Evolutionary conservation across 495 filamentous ascomycete genomes (phyloP).

Genomic region (Pyronema omphalodes): DNA sequence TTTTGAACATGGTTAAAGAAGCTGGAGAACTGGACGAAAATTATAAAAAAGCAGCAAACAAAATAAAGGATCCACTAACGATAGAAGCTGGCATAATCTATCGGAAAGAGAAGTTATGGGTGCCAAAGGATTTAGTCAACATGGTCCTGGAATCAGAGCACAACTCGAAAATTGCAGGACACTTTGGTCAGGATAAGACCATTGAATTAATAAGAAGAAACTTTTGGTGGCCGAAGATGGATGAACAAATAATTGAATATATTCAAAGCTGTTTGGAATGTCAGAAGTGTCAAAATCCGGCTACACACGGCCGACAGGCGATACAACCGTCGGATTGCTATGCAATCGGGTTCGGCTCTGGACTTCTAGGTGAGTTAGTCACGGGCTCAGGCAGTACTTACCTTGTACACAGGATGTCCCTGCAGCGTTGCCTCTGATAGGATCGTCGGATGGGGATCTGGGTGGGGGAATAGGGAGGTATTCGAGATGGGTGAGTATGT

Average conservation of each 20-base stretch:
- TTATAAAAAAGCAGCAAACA: background rate
- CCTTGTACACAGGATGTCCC: too few species aligned
- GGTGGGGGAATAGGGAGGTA: too few species aligned
- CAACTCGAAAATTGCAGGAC: conserved; percentile 1
- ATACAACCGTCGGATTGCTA: too few species aligned
- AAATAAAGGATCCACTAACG: background rate
- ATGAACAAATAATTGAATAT: background rate
- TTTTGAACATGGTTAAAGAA: background rate
- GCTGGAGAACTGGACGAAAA: background rate
- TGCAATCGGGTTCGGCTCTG: too few species aligned
- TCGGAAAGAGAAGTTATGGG: background rate
- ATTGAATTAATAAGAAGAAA: conserved; percentile 1
- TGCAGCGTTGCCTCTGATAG: too few species aligned
- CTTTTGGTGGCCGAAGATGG: background rate
- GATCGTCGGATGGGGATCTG: too few species aligned
- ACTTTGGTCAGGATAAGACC: conserved; percentile 6
- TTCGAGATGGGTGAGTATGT: too few species aligned
- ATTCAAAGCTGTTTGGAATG: too few species aligned
- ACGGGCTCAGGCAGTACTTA: too few species aligned
- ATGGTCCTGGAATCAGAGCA: background rate
- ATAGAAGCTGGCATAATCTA: background rate
- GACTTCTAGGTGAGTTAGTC: too few species aligned
- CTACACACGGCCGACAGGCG: too few species aligned
- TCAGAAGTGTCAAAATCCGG: too few species aligned
- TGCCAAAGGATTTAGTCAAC: background rate